These are phyloP conservation scores for Ottelia alismoides DNA, from an alignment of 106 monocot genomes.

Conservation along the genomic window DNA sequence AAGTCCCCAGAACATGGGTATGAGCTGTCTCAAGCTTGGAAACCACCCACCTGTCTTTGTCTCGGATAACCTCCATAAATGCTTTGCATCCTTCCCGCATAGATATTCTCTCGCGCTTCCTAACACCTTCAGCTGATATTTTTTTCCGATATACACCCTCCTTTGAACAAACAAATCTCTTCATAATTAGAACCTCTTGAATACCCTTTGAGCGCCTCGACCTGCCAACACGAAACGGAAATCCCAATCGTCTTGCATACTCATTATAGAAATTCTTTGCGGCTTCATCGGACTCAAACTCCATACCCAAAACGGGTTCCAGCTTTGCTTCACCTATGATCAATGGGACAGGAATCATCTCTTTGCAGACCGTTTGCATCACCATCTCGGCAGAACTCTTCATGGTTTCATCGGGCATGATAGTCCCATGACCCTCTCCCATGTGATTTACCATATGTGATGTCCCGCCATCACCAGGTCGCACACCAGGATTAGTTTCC, in stretches of 20 bases:
- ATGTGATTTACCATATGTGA: conserved; percentile 9
- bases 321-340: conserved; percentile 22
- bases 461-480: conserved; percentile 18
- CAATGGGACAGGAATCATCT: conserved; percentile 1
- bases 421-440: conserved; percentile 18
- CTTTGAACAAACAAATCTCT: conserved; percentile 92
- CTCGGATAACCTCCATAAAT: conserved; percentile 94
- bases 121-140: conserved; percentile 39
- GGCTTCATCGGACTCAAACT: conserved; percentile 83
- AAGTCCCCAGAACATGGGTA: conserved; percentile 82
- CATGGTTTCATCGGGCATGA: conserved; percentile 7
- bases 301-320: conserved; percentile 74
- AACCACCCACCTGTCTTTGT: conserved; percentile 62
- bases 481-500: conserved; percentile 41
- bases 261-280: conserved; percentile 96
- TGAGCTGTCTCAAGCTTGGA: conserved; percentile 89
- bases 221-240: conserved; percentile 87
- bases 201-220: conserved; percentile 85
- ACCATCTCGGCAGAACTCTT: conserved; percentile 14
- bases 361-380: conserved; percentile 17
- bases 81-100: conserved; percentile 98
- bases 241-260: conserved; percentile 76
- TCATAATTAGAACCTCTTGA: conserved; percentile 90
- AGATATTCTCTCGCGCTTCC: conserved; percentile 79
- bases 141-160: conserved; percentile 89